Percentiles rank a stretch among this genome's conserved stretches.
Evolutionary conservation across 1,139 yeast species (phyloP).

Genomic region (Zhuliangozyma blackwelliae): DNA sequence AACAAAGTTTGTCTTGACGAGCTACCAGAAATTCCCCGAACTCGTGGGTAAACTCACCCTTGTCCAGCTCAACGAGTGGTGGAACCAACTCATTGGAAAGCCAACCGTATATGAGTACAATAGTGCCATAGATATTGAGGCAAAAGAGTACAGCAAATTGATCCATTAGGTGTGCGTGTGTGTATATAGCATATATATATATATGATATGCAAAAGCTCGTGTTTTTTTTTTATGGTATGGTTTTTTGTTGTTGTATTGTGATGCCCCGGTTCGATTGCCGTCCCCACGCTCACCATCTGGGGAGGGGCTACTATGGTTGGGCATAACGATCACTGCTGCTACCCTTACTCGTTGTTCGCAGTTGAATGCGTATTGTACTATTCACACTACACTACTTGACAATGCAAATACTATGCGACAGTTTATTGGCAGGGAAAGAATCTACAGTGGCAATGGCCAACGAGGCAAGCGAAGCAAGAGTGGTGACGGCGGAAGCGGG

Average conservation of each 20-base stretch:
- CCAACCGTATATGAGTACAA: conserved; percentile 10
- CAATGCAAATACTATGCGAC: no score
- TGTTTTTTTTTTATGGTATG: background rate
- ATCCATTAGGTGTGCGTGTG: conserved; percentile 2
- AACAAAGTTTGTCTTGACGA: conserved; percentile 55
- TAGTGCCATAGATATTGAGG: conserved; percentile 10
- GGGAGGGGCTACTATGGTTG: no score
- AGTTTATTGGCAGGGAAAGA: no score
- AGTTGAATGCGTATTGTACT: no score
- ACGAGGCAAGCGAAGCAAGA: no score
- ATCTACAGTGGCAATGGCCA: no score
- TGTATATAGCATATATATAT: background rate
- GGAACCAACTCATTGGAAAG: conserved; percentile 73
- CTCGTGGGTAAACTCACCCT: conserved; percentile 50
- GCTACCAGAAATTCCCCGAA: conserved; percentile 70
- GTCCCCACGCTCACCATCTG: no score
- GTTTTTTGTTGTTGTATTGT: background rate
- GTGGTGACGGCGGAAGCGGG: no score
- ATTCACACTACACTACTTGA: no score
- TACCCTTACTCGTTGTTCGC: no score
- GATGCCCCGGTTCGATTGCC: background rate
- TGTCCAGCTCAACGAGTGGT: conserved; percentile 49
- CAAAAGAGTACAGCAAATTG: conserved; percentile 9
- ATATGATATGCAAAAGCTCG: conserved; percentile 1
- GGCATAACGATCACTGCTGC: no score